Base-by-base conservation (phyloP, 192 early-diverging fungal genomes). In the Entophlyctis luteolus region DNA sequence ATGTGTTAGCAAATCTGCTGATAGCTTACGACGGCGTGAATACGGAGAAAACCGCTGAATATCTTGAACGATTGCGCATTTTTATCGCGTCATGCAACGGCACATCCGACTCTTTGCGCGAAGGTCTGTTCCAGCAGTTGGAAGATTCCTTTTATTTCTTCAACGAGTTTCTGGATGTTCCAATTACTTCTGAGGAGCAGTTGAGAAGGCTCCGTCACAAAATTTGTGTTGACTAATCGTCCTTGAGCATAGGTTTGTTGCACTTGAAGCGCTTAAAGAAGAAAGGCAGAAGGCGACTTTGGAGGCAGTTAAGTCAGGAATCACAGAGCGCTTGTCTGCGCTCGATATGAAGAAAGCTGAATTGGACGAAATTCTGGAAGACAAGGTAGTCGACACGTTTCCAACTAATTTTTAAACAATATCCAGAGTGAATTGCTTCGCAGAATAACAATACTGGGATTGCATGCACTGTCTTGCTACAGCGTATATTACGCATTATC, bases 241-340 rank as follows among this genome's bases (percentile, higher is more conserved):
- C n/a, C n/a, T n/a, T n/a, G n/a, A n/a, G n/a, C n/a, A 8, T 45
- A 82, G 81, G 55, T 83, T 74, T 57, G 69, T 69, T 18, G 69
- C 80, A 29, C 68, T 85, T 6, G 78, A 85, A 56, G 70, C 58
- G 18, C 73, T 80, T 32, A 73, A 74, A 45, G 70, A 72, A 35
- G 67, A 73, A 33, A 72, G 74, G 3, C 79, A 84, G 57, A 83
- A 84, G 48, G 84, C 84, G 3, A 85, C 80, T 14, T 53, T 84
- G n/a, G 84, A 85, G 57, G 80, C 84, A 54, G 75, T 85, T 16
- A 85, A 85, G 60, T 77, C 80, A 4, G 84, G 84, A 23, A 85
- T 78, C 29, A 79, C 79, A n/a, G 82, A 83, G 35, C 75, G 82
- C 55, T 52, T 84, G 28, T 65, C 69, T 14, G 59, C 47, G 1